Conservation (phyloP, 2,329 filamentous ascomycete genomes). For the Elsinoe necatrix region DNA sequence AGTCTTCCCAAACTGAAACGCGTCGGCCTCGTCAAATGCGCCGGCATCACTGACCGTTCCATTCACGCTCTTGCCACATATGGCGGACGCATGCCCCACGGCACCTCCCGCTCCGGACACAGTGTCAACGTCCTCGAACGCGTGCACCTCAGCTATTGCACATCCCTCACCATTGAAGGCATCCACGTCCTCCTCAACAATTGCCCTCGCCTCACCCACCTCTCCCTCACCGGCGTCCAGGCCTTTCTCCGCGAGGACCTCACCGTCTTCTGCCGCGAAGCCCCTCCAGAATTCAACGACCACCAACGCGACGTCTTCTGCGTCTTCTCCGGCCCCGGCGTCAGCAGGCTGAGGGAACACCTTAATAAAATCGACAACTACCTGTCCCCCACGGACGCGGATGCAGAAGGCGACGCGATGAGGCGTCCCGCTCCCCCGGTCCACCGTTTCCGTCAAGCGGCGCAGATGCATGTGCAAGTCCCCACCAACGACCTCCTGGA, state of each 20-base stretch:
- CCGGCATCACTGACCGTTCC: conserved; percentile 78
- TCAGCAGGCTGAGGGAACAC: conserved; percentile 66
- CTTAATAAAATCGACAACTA: conserved; percentile 47
- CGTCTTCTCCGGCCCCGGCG: conserved; percentile 86
- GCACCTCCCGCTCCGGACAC: conserved; percentile 25
- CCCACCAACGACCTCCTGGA: conserved; percentile 19
- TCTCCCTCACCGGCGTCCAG: conserved; percentile 87
- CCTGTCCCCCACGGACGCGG: conserved; percentile 21
- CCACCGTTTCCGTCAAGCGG: background rate
- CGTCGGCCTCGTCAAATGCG: conserved; percentile 91
- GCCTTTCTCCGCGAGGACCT: conserved; percentile 83
- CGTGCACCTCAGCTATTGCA: conserved; percentile 93
- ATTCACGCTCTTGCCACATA: conserved; percentile 70
- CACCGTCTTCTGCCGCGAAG: conserved; percentile 74
- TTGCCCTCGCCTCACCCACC: conserved; percentile 84
- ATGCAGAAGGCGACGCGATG: conserved; percentile 16
- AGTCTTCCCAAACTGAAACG: conserved; percentile 85
- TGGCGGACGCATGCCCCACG: conserved; percentile 22
- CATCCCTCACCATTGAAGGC: conserved; percentile 75
- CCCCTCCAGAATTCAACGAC: conserved; percentile 87
- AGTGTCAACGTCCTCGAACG: conserved; percentile 68
- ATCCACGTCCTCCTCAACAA: conserved; percentile 83
- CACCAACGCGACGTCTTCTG: conserved; percentile 95
- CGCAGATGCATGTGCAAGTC: background rate
- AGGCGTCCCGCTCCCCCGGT: conserved; percentile 14